phyloP scores from a whole-genome alignment of 2,329 filamentous ascomycete genomes.

The Thelonectria olida region DNA sequence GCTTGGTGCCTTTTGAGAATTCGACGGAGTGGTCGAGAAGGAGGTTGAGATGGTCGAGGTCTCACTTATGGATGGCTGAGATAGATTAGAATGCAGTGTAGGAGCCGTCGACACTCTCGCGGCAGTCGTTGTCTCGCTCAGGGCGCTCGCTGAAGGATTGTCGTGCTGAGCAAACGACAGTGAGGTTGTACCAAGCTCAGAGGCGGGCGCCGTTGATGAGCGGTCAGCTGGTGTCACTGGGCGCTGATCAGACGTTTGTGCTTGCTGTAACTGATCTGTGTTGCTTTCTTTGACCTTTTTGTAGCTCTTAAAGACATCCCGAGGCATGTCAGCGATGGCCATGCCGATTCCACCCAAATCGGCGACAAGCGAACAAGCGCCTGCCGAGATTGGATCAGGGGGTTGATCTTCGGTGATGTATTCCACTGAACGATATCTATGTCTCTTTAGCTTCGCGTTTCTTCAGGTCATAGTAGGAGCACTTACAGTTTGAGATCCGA shows the following conservation, averaged over 20 bases:
- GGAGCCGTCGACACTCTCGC: conserved; percentile 9
- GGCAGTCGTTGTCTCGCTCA: conserved; percentile 20
- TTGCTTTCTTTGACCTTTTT: conserved; percentile 32
- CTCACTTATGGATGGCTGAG: conserved; percentile 34
- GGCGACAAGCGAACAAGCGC: conserved; percentile 79
- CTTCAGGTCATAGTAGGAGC: neutral
- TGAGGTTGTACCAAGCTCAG: conserved; percentile 19
- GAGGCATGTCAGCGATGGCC: conserved; percentile 79
- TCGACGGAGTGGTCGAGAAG: conserved; percentile 22
- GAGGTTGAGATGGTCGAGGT: conserved; percentile 30
- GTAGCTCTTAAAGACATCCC: conserved; percentile 61
- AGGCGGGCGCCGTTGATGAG: conserved; percentile 1
- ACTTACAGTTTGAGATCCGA: conserved; percentile 77
- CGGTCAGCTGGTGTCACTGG: conserved; percentile 17
- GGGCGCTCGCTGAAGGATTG: conserved; percentile 1
- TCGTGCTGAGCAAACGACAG: conserved; percentile 13
- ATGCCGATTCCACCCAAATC: conserved; percentile 85
- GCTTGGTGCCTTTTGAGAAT: conserved; percentile 17
- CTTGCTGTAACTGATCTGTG: conserved; percentile 1
- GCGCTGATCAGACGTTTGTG: conserved; percentile 10
- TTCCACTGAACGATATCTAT: conserved; percentile 64
- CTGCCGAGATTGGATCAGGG: conserved; percentile 81
- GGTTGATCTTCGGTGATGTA: conserved; percentile 83
- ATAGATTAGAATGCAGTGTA: conserved; percentile 32
- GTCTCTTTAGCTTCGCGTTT: conserved; percentile 16